Evolutionary conservation across 2,329 filamentous ascomycete genomes (phyloP).

Genomic region (Lasiodiplodia citricola): DNA sequence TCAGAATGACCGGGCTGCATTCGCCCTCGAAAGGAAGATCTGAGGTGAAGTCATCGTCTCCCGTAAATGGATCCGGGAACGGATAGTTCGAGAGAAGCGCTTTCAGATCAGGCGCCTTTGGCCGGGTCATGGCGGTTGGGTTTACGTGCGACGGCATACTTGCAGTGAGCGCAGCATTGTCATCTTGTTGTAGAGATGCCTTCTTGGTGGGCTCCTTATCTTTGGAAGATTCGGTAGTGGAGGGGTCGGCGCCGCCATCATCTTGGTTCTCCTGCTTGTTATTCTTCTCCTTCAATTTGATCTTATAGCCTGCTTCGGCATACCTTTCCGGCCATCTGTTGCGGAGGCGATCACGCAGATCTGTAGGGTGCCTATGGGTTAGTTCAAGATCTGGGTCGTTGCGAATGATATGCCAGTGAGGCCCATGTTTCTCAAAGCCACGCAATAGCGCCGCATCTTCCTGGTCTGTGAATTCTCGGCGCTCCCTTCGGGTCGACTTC

Average conservation of each 20-base stretch:
- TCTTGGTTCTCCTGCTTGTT: constrained; percentile 29
- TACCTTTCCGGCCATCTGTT: constrained; percentile 65
- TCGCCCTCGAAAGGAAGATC: constrained; percentile 29
- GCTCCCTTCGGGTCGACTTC: constrained; percentile 57
- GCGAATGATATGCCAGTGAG: constrained; percentile 65
- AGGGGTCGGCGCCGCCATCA: constrained; percentile 6
- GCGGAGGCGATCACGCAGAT: constrained; percentile 66
- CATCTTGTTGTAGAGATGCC: constrained; percentile 4
- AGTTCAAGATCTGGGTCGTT: constrained; percentile 60
- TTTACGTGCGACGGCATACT: background rate
- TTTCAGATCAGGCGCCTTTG: constrained; percentile 27
- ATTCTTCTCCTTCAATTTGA: constrained; percentile 40
- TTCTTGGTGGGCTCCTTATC: background rate
- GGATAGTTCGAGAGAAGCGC: constrained; percentile 32
- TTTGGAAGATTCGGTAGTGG: background rate
- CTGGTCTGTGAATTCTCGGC: constrained; percentile 59
- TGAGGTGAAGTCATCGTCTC: constrained; percentile 32
- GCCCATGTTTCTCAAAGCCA: constrained; percentile 64
- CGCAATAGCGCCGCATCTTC: constrained; percentile 65
- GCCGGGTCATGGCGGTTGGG: constrained; percentile 1
- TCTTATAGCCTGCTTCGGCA: constrained; percentile 52
- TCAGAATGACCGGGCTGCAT: constrained; percentile 41
- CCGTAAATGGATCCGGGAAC: constrained; percentile 32
- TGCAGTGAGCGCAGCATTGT: background rate
- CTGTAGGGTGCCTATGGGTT: constrained; percentile 54